These are phyloP conservation scores for Pseudoscleropodium purum DNA, from an alignment of 225 moss, liverwort and hornwort species.

Conservation along the genomic window DNA sequence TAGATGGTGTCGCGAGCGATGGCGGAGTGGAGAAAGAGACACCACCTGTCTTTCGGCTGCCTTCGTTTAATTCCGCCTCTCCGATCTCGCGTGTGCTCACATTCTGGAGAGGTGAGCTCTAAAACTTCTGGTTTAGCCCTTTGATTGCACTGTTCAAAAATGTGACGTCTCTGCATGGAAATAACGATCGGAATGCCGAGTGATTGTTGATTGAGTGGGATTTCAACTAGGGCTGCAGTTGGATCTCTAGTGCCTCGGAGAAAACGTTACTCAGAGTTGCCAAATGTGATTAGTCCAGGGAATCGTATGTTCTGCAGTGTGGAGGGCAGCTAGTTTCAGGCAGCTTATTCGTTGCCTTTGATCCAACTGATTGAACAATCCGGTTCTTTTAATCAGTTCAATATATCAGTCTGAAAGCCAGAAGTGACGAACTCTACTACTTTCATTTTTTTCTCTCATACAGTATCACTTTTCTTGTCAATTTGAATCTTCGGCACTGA, in stretches of 20 bases:
- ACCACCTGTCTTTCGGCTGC: constrained; percentile 4
- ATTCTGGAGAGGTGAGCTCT: constrained; percentile 71
- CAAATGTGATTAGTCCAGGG: background rate
- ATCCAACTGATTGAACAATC: background rate
- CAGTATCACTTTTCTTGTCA: background rate
- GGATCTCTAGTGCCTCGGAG: background rate
- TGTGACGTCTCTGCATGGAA: background rate
- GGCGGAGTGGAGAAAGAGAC: constrained; percentile 45
- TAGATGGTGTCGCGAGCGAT: constrained; percentile 22
- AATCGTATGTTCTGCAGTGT: background rate
- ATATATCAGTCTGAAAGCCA: background rate
- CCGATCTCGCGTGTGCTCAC: constrained; percentile 60
- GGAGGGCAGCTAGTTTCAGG: background rate
- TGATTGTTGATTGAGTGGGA: background rate
- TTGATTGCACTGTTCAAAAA: background rate
- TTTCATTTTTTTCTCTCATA: background rate
- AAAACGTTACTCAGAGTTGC: background rate
- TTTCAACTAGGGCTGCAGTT: background rate
- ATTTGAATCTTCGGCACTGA: background rate
- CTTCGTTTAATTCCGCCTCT: constrained; percentile 58
- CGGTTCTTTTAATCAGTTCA: background rate
- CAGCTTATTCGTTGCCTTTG: background rate
- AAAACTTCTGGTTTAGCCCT: background rate
- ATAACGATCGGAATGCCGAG: background rate
- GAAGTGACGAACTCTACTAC: background rate